Evolutionary conservation across 352 stramenopile species (phyloP).

Genomic region (Salisapilia sapeloensis): DNA sequence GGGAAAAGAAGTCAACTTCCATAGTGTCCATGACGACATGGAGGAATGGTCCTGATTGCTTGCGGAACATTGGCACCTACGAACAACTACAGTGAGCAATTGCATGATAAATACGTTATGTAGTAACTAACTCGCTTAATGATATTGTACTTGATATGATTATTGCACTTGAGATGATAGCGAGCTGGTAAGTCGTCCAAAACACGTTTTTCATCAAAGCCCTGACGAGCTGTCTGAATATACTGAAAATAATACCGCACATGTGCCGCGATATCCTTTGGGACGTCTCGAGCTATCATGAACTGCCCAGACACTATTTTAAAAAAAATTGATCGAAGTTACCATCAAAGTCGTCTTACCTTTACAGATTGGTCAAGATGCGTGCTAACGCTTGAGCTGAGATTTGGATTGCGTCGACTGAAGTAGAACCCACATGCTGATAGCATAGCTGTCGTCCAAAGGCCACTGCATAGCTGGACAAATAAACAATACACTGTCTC

Average conservation of each 20-base stretch:
- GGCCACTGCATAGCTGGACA: too few species aligned
- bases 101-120: not conserved
- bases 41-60: constrained; percentile 8
- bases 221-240: too few species aligned
- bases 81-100: not conserved
- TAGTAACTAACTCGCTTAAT: constrained; percentile 5
- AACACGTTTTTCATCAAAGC: constrained; percentile 9
- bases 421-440: too few species aligned
- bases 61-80: constrained; percentile 8
- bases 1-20: constrained; percentile 12
- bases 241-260: too few species aligned
- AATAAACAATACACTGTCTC: too few species aligned
- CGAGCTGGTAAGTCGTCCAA: constrained; percentile 5
- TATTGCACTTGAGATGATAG: constrained; percentile 7
- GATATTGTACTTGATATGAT: constrained; percentile 10
- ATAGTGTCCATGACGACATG: constrained; percentile 5
- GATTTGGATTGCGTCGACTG: too few species aligned
- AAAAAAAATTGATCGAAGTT: too few species aligned
- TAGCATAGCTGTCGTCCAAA: too few species aligned
- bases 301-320: too few species aligned
- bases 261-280: too few species aligned
- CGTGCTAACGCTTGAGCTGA: not conserved
- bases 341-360: constrained; percentile 5
- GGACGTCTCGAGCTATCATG: too few species aligned
- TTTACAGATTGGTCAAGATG: too few species aligned